Percentiles rank a stretch among this genome's conserved stretches.
Evolutionary conservation across 1,284 basidiomycete species (phyloP).

Genomic region (Sporisorium exsertum): DNA sequence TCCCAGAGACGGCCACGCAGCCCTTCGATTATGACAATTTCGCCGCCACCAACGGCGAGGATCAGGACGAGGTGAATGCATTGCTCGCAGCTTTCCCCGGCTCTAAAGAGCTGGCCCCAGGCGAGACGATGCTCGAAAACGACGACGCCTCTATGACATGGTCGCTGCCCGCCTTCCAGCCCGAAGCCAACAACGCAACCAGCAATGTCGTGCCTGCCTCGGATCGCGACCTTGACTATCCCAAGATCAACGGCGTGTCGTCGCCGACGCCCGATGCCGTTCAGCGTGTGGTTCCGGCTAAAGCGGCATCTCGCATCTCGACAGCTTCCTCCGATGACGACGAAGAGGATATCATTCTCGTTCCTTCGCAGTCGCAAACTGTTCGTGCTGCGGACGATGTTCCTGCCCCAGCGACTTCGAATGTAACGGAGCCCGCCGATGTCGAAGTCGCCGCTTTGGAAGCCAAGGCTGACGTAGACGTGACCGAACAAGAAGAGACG

Average conservation of each 20-base stretch:
- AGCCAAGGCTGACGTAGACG: constrained; percentile 10
- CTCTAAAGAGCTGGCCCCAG: constrained; percentile 40
- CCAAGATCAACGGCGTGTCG: background rate
- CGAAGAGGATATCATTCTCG: constrained; percentile 41
- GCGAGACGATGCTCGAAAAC: constrained; percentile 46
- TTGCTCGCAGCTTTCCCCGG: constrained; percentile 53
- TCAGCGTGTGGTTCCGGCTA: background rate
- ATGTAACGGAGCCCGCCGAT: background rate
- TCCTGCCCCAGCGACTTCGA: background rate
- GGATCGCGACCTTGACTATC: background rate
- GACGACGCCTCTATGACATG: constrained; percentile 19
- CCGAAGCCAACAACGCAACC: background rate
- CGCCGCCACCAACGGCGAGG: constrained; percentile 2
- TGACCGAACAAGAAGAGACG: constrained; percentile 22
- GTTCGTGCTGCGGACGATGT: background rate
- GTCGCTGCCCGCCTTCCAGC: constrained; percentile 34
- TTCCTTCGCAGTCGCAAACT: constrained; percentile 13
- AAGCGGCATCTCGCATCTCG: constrained; percentile 14
- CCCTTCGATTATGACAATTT: constrained; percentile 22
- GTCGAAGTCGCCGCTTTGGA: constrained; percentile 19
- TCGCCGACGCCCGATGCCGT: background rate
- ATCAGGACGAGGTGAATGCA: constrained; percentile 47
- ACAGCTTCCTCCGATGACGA: constrained; percentile 28
- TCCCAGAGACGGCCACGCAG: constrained; percentile 5
- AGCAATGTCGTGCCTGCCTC: background rate